Evolutionary conservation across 2,329 filamentous ascomycete genomes (phyloP), one percentile per base, ranked within the genome.

Genomic region (Monosporascus sp.): DNA sequence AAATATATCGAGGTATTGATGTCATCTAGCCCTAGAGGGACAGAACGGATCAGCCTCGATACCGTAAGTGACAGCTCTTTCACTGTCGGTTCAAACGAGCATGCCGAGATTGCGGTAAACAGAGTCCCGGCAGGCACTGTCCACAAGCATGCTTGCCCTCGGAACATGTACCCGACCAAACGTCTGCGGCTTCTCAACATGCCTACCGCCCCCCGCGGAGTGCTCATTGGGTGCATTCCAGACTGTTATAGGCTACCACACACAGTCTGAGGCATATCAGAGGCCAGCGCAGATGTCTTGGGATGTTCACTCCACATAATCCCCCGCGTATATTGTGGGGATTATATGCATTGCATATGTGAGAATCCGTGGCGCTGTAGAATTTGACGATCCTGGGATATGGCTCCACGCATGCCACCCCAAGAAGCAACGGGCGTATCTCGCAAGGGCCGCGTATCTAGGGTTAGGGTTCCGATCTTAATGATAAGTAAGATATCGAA

Each of bases 391-490:
- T 54, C 56, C 59, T 45, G 44, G 52, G 52, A 48, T 43, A 49
- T 37, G 51, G 38, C 28, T 56, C 53, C 53, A 61, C 61, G 57
- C 57, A 57, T 41, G 26, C 22, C 26, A 57, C 56, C 55, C 48
- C 52, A 52, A 50, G 57, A 56, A 58, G 52, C 50, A 56, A 48
- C 49, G 62, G 55, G 52, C 55, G 48, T 56, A 49, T 46, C 3
- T 46, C 17, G 24, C 17, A 46, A 28, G 43, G 43, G 22, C 20
- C 24, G 24, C 22, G 26, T 15, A 46, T 46, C 43, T 46, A 18
- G 22, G 43, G 22, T 46, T 28, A 26, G 43, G 43, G 43, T 14
- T 22, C 43, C 22, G n/a, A 17, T n/a, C 20, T 46, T 24, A 26
- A 11, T 46, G 43, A 46, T 28, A 28, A 46, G 43, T 46, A 46